Evolutionary conservation across 1,139 yeast genomes (phyloP), one percentile per base, ranked within the genome.

Genomic region (Magnusiomyces starmeri): DNA sequence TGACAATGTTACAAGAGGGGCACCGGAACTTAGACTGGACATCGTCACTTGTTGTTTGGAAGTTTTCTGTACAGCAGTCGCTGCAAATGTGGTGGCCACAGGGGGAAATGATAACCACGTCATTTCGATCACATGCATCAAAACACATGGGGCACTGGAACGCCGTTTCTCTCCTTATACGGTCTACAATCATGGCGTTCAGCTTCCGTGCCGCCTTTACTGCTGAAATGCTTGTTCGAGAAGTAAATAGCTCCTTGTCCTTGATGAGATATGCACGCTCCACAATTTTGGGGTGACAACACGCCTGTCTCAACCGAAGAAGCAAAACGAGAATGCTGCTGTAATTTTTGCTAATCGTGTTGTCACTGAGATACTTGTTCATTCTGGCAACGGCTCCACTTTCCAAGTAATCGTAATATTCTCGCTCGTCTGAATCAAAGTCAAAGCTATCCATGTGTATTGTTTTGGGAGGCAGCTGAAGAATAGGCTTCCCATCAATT

Each of bases 231-330:
- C 50, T 54, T 50, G 46, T 51, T 49, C 47, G 43, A 26, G 54
- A 46, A 25, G 54, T 40, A 27, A 51, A 40, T n/a, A 51, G 37
- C 46, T 51, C 51, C 26, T 35, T 34, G 9, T 49, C 43, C 37
- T 53, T 53, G 2, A 49, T 20, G 10, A 46, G 43, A 45, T 57
- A 78, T 25, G 90, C 90, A 51, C 85, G 73, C 56, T 80, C 78
- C 39, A 88, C 92, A 53, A 92, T 71, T 60, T 78, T 82, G 43
- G 83, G 80, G 67, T 92, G 97, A 61, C 90, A 83, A 64, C 97
- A 87, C 2, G 96, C 94, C 68, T 92, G 97, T 56, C 98, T 76
- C 60, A 92, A 73, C 50, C 97, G 75, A 46, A 90, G 70, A 55
- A 92, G 74, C 60, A 90, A 70, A 0, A 89, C 82, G 60, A 92